Evolutionary conservation across 73 alveolate species (phyloP).

Genomic region (Stentor coeruleus): DNA sequence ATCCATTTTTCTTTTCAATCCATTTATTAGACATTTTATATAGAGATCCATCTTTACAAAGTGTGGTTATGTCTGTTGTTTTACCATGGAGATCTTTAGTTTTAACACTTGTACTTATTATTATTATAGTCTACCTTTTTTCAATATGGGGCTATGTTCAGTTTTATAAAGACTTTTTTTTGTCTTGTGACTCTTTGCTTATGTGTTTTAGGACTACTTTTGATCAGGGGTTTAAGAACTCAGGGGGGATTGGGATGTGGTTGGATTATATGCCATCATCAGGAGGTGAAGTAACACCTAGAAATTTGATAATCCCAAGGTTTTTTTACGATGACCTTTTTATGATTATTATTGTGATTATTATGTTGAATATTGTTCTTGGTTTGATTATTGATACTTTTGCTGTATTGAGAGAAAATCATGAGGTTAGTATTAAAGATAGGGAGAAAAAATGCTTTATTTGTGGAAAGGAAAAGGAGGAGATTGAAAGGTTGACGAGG

Average conservation of each 20-base stretch:
- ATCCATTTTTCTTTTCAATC: conserved; percentile 55
- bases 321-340: conserved; percentile 51
- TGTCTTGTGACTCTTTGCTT: not conserved
- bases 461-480: conserved; percentile 59
- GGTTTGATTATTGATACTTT: conserved; percentile 79
- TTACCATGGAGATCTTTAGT: conserved; percentile 38
- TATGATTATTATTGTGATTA: conserved; percentile 47
- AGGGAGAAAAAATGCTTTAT: conserved; percentile 57
- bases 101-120: too few relatives aligned
- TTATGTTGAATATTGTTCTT: conserved; percentile 62
- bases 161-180: not conserved
- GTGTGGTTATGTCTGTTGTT: conserved; percentile 44
- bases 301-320: conserved; percentile 31
- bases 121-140: not conserved
- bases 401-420: conserved; percentile 61
- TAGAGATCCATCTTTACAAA: conserved; percentile 51
- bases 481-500: conserved; percentile 37
- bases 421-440: conserved; percentile 50
- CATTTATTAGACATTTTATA: conserved; percentile 45
- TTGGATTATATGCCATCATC: not conserved
- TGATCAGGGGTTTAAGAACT: conserved; percentile 6
- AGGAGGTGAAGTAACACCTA: not conserved
- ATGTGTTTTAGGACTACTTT: conserved; percentile 9
- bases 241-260: conserved; percentile 18
- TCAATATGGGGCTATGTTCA: not conserved